A percentile compares a stretch with the other conserved stretches of the same genome.
Conservation (phyloP, 202 grass and related monocot species). For the Zizania palustris region DNA sequence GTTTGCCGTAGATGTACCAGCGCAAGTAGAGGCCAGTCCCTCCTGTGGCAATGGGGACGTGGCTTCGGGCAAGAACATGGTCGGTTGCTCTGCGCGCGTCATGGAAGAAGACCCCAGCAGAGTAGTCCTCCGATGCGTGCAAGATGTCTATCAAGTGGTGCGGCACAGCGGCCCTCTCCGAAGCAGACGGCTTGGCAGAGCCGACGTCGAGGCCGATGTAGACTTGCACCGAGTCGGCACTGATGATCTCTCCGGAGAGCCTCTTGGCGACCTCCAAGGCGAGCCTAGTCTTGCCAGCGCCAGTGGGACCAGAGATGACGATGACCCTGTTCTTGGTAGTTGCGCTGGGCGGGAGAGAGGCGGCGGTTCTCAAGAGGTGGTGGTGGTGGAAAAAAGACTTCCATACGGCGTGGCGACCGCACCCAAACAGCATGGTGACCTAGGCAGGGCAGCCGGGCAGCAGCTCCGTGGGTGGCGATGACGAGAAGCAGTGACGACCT, state of each 20-base stretch:
- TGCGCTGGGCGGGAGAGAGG: not conserved
- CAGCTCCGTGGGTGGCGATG: too few relatives aligned
- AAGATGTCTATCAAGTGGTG: slow-evolving; percentile 75
- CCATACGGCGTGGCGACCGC: too few relatives aligned
- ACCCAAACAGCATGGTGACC: too few relatives aligned
- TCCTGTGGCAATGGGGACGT: slow-evolving; percentile 63
- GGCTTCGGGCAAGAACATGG: slow-evolving; percentile 48
- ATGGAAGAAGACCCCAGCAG: slow-evolving; percentile 68
- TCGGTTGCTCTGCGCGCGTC: slow-evolving; percentile 62
- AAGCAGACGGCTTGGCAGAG: slow-evolving; percentile 65
- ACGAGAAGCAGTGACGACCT: too few relatives aligned
- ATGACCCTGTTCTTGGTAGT: slow-evolving; percentile 60
- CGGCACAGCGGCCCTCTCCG: slow-evolving; percentile 46
- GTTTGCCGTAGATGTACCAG: slow-evolving; percentile 96
- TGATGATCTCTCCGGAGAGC: slow-evolving; percentile 82
- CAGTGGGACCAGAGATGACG: slow-evolving; percentile 77
- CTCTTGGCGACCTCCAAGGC: slow-evolving; percentile 65
- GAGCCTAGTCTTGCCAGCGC: slow-evolving; percentile 70
- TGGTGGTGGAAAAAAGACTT: too few relatives aligned
- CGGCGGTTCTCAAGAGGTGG: too few relatives aligned
- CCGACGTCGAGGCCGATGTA: slow-evolving; percentile 75
- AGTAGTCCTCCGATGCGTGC: slow-evolving; percentile 69
- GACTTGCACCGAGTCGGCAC: slow-evolving; percentile 74
- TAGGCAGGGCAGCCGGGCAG: too few relatives aligned
- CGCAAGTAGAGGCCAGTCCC: slow-evolving; percentile 84